Evolutionary conservation across 441 rosid genomes (phyloP).

Genomic region (Kokia cookei): DNA sequence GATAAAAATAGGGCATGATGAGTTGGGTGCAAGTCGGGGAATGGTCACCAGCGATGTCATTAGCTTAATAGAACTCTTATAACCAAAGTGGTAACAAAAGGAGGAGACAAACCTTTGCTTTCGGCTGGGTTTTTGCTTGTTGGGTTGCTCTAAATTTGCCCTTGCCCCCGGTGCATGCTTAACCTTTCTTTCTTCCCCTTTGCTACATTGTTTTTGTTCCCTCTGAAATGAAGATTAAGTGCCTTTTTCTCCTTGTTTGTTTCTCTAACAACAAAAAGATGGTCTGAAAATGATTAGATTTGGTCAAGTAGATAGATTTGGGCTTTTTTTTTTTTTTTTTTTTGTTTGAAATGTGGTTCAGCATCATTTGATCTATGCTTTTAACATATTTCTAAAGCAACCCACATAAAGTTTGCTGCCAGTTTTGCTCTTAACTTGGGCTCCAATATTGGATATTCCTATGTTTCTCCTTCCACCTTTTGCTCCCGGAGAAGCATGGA

Average conservation of each 20-base stretch:
- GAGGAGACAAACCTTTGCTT: constrained; percentile 5
- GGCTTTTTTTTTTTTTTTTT: not conserved
- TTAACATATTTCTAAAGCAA: not conserved
- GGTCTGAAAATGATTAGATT: not conserved
- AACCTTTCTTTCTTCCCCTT: not conserved
- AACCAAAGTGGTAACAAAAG: not conserved
- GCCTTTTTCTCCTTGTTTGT: not conserved
- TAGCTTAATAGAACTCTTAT: not conserved
- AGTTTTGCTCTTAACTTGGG: not conserved
- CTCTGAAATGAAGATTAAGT: not conserved
- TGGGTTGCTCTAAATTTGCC: constrained; percentile 2
- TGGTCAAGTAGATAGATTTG: not conserved
- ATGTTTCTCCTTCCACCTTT: not conserved
- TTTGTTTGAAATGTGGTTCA: not conserved
- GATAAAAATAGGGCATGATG: not conserved
- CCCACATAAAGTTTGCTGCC: not conserved
- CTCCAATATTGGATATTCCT: not conserved
- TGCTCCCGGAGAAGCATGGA: too few species aligned
- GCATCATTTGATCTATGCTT: not conserved
- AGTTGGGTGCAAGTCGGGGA: constrained; percentile 11
- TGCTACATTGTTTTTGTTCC: constrained; percentile 1
- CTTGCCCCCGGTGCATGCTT: not conserved
- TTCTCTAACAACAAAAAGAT: not conserved
- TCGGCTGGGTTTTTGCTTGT: constrained; percentile 8
- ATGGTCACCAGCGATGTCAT: constrained; percentile 1